Percentiles rank a stretch among this genome's conserved stretches.
phyloP scores from a whole-genome alignment of 2,329 filamentous ascomycete genomes.

The Lasiodiplodia hormozganensis region DNA sequence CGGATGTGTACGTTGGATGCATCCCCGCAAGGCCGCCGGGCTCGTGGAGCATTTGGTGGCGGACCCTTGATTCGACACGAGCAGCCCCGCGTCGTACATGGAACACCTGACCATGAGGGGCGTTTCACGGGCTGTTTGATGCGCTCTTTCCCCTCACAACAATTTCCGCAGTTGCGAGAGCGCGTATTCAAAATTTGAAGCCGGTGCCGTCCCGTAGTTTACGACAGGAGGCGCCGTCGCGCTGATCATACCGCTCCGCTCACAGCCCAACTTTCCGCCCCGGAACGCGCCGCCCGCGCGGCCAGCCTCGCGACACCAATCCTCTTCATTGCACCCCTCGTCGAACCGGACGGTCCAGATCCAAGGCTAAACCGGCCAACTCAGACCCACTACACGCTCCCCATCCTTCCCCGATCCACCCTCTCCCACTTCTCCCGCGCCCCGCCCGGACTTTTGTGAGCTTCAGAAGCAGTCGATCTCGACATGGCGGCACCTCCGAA shows the following conservation, averaged over 20 bases:
- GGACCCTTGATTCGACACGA: constrained; percentile 15
- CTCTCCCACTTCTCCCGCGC: neutral
- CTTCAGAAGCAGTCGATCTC: neutral
- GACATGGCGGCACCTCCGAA: constrained; percentile 25
- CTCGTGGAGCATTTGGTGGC: neutral
- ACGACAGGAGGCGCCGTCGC: constrained; percentile 15
- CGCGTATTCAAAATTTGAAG: neutral
- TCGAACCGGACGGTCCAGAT: neutral
- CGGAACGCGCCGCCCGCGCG: constrained; percentile 6
- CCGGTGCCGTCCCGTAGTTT: neutral
- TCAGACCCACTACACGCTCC: neutral
- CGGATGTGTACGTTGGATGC: neutral
- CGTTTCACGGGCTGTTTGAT: neutral
- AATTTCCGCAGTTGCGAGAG: neutral
- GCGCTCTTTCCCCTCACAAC: neutral
- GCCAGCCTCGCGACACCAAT: constrained; percentile 3
- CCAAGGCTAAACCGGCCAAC: neutral
- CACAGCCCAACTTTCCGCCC: constrained; percentile 5
- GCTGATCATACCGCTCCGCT: constrained; percentile 13
- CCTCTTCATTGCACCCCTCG: neutral
- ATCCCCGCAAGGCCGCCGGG: constrained; percentile 18
- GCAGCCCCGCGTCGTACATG: neutral
- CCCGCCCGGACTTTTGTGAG: constrained; percentile 1
- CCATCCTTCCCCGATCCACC: neutral
- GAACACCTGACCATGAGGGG: neutral